Conservation (phyloP, 2,329 filamentous ascomycete species). For the Orbilia oligospora region DNA sequence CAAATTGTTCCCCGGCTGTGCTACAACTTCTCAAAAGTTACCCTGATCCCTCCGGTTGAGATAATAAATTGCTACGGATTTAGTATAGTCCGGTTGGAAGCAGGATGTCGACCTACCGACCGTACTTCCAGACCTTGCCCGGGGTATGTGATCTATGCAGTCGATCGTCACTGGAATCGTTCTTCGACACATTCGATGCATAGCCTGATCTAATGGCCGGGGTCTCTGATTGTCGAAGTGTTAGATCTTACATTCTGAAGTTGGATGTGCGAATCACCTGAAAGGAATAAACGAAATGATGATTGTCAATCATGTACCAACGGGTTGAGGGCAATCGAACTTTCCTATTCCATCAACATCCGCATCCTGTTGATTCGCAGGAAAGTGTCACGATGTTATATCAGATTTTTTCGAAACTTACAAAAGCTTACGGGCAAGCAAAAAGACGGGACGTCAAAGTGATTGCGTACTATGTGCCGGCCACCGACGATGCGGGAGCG, state of each 20-base stretch:
- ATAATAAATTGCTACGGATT: conserved; percentile 16
- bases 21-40: conserved; percentile 22
- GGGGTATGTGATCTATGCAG: background rate
- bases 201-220: background rate
- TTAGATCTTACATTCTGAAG: conserved; percentile 27
- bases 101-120: conserved; percentile 13
- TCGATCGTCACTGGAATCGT: conserved; percentile 37
- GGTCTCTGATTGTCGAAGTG: conserved; percentile 23
- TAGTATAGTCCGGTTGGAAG: conserved; percentile 20
- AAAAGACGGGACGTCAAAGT: conserved; percentile 34
- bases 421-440: conserved; percentile 16
- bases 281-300: conserved; percentile 55
- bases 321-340: conserved; percentile 14
- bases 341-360: conserved; percentile 11
- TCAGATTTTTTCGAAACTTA: conserved; percentile 20
- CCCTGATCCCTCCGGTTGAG: conserved; percentile 33
- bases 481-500: conserved; percentile 42
- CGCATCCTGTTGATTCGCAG: conserved; percentile 42
- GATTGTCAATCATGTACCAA: conserved; percentile 52
- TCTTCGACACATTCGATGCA: conserved; percentile 25
- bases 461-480: conserved; percentile 37
- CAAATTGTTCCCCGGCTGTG: background rate
- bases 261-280: conserved; percentile 44
- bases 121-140: background rate
- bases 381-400: conserved; percentile 33